A percentile compares a stretch with the other conserved stretches of the same genome.
phyloP scores from a whole-genome alignment of 495 filamentous ascomycete genomes.

The Aspergillus bridgeri region DNA sequence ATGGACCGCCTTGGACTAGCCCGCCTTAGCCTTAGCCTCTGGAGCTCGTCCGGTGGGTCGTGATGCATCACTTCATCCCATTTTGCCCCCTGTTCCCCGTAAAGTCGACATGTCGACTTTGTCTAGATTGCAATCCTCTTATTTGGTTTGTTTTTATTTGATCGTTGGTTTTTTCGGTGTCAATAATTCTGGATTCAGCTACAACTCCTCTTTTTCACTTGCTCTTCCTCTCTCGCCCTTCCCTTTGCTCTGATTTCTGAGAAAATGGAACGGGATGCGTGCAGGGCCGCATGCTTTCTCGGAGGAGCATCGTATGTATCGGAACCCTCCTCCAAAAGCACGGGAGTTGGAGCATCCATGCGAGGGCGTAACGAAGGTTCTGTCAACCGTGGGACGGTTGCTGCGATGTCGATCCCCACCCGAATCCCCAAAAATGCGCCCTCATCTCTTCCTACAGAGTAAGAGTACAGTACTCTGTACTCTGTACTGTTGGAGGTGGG shows the following conservation, averaged over 20 bases:
- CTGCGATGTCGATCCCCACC: constrained; percentile 34
- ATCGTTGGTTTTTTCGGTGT: background rate
- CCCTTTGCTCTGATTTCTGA: background rate
- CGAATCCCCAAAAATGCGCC: constrained; percentile 11
- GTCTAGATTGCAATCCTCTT: background rate
- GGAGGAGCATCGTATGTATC: background rate
- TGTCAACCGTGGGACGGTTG: constrained; percentile 26
- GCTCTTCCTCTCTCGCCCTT: background rate
- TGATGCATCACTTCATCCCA: constrained; percentile 7
- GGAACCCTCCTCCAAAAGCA: background rate
- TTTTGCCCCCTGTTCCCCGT: constrained; percentile 2
- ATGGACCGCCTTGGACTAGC: background rate
- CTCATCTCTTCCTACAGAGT: background rate
- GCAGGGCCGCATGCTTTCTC: background rate
- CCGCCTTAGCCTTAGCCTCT: background rate
- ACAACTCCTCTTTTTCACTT: background rate
- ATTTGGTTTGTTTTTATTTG: constrained; percentile 5
- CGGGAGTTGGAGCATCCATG: background rate
- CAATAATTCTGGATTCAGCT: background rate
- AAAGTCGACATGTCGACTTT: constrained; percentile 14
- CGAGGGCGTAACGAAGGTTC: constrained; percentile 8
- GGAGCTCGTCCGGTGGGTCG: constrained; percentile 2
- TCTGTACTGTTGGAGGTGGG: background rate
- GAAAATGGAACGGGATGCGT: background rate
- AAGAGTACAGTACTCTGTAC: background rate